phyloP scores from a whole-genome alignment of 306 rosid species.

The Malus orientalis region DNA sequence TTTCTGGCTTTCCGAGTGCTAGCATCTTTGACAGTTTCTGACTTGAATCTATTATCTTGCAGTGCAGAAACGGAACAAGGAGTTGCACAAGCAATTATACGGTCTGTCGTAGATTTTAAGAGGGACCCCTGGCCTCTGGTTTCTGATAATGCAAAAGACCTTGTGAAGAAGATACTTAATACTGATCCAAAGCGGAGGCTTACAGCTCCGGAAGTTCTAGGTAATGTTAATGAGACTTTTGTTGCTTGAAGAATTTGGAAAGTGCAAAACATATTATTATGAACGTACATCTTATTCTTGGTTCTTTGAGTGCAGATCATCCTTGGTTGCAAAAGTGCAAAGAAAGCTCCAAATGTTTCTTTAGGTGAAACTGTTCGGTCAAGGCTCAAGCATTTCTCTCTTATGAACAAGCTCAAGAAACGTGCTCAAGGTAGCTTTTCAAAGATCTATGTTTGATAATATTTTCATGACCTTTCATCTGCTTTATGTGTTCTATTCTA shows the following conservation, averaged over 20 bases:
- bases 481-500: neutral
- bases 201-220: constrained; percentile 80
- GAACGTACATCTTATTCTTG: neutral
- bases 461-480: constrained; percentile 1
- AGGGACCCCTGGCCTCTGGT: constrained; percentile 98
- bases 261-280: constrained; percentile 1
- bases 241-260: neutral
- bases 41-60: constrained; percentile 3
- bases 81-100: constrained; percentile 92
- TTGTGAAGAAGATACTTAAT: constrained; percentile 86
- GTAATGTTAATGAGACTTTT: constrained; percentile 26
- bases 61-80: constrained; percentile 97
- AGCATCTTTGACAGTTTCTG: neutral
- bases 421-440: constrained; percentile 73
- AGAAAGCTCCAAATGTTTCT: constrained; percentile 90
- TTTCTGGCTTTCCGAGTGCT: neutral
- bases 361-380: constrained; percentile 90
- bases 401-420: constrained; percentile 99
- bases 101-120: constrained; percentile 75
- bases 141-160: constrained; percentile 95
- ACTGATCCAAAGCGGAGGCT: constrained; percentile 79
- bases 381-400: constrained; percentile 85
- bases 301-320: constrained; percentile 62
- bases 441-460: constrained; percentile 2
- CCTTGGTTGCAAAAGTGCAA: constrained; percentile 86